Conservation (phyloP, 2,329 filamentous ascomycete genomes). For the Stachybotrys echinatus region DNA sequence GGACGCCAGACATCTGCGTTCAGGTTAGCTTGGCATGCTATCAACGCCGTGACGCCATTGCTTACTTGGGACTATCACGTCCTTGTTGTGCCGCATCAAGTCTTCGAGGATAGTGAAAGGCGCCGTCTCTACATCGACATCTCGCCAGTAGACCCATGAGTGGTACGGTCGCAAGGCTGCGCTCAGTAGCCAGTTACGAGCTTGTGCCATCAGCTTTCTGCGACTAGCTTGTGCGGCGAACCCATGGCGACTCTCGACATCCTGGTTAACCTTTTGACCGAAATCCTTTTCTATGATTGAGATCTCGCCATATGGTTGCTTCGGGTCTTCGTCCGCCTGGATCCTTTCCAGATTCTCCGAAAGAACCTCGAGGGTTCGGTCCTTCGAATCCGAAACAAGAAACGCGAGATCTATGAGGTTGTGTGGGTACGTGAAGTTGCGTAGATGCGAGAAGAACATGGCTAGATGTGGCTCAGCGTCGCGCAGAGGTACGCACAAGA, state of each 20-base stretch:
- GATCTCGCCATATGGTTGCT: slow-evolving; percentile 87
- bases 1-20: slow-evolving; percentile 89
- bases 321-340: slow-evolving; percentile 73
- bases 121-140: slow-evolving; percentile 96
- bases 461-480: slow-evolving; percentile 87
- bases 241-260: slow-evolving; percentile 94
- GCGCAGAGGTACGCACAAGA: slow-evolving; percentile 88
- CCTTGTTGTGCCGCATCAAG: slow-evolving; percentile 97
- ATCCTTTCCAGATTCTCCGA: slow-evolving; percentile 70
- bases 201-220: slow-evolving; percentile 96
- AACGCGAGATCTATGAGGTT: slow-evolving; percentile 95
- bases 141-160: slow-evolving; percentile 99
- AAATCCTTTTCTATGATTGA: slow-evolving; percentile 99
- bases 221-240: slow-evolving; percentile 93
- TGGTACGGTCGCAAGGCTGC: slow-evolving; percentile 90
- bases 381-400: slow-evolving; percentile 94
- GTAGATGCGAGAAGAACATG: slow-evolving; percentile 98
- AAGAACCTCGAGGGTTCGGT: slow-evolving; percentile 75
- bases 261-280: slow-evolving; percentile 94
- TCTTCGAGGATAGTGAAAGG: slow-evolving; percentile 96
- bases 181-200: slow-evolving; percentile 92
- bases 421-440: slow-evolving; percentile 95
- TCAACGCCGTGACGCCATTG: slow-evolving; percentile 18
- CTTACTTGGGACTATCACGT: slow-evolving; percentile 96
- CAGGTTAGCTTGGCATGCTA: slow-evolving; percentile 14